These are phyloP conservation scores for Rosa persica DNA, from an alignment of 306 rosid species.

Conservation along the genomic window DNA sequence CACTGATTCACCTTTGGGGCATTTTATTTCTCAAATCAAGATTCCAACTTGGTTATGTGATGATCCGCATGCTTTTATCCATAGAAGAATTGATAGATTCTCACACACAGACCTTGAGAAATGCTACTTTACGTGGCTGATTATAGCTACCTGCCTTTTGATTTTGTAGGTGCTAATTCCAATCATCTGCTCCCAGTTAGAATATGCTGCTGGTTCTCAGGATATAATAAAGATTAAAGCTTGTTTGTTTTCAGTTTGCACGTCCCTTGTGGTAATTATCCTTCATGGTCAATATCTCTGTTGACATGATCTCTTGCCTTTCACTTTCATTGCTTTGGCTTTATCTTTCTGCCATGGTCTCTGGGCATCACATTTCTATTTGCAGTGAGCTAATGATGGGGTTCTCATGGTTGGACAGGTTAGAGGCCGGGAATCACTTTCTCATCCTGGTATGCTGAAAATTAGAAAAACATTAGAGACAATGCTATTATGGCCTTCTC, in stretches of 20 bases:
- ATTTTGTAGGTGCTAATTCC: constrained; percentile 68
- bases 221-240: constrained; percentile 59
- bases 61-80: not conserved
- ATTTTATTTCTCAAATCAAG: not conserved
- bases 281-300: constrained; percentile 12
- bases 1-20: constrained; percentile 14
- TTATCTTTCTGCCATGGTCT: constrained; percentile 17
- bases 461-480: constrained; percentile 61
- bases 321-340: not conserved
- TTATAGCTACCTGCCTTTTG: constrained; percentile 3
- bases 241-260: constrained; percentile 77
- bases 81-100: not conserved
- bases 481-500: constrained; percentile 73
- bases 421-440: constrained; percentile 61
- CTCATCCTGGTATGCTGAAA: constrained; percentile 51
- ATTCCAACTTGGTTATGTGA: constrained; percentile 17
- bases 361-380: constrained; percentile 24
- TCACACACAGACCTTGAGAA: not conserved
- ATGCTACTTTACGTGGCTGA: not conserved
- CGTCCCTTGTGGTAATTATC: constrained; percentile 73
- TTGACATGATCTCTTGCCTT: constrained; percentile 14
- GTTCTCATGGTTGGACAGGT: constrained; percentile 48
- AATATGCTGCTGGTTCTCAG: constrained; percentile 46
- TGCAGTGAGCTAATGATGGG: constrained; percentile 20
- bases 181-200: constrained; percentile 49